Conservation (phyloP, 495 filamentous ascomycete species). For the Neurospora africana region DNA sequence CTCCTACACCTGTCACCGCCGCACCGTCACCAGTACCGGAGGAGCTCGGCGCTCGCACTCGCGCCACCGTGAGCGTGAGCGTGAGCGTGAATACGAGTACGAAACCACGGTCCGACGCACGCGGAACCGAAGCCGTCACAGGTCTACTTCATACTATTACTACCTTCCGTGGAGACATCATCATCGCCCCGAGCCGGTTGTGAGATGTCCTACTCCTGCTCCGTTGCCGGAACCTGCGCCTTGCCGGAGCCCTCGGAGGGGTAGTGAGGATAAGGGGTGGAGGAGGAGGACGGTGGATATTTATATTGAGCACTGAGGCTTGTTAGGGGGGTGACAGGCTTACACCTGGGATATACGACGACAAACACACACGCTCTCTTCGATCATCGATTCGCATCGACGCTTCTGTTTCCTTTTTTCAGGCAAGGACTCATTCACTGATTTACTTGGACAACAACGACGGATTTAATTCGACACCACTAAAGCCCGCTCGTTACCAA, state of each 20-base stretch:
- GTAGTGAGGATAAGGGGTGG: neutral
- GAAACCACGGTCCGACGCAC: neutral
- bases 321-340: too few relatives aligned
- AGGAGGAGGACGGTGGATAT: neutral
- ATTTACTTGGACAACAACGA: neutral
- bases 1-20: neutral
- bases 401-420: neutral
- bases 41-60: neutral
- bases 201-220: neutral
- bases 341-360: too few relatives aligned
- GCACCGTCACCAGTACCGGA: neutral
- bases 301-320: neutral
- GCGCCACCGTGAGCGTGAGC: neutral
- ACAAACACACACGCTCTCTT: too few relatives aligned
- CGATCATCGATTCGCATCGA: too few relatives aligned
- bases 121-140: neutral
- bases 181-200: neutral
- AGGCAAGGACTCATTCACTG: neutral
- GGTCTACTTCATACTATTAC: neutral
- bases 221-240: neutral
- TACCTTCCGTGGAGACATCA: neutral
- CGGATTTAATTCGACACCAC: neutral
- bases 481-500: neutral
- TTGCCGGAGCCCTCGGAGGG: neutral
- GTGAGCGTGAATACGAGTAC: neutral